Conservation (phyloP, 345 rosid genomes). For the Salix caprea region DNA sequence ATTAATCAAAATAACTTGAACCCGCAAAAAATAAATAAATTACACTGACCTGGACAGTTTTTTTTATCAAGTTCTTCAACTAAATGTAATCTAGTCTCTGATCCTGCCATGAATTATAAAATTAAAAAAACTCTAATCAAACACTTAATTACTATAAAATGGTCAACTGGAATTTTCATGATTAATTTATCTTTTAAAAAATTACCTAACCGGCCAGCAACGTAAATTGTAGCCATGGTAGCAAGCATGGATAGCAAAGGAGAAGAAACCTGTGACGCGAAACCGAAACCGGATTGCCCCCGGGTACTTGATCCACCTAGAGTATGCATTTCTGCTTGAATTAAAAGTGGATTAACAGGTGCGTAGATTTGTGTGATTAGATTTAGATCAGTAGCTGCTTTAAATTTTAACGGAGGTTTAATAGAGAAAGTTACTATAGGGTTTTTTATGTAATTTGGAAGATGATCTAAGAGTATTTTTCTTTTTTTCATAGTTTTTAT, state of each 20-base stretch:
- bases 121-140: background rate
- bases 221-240: slow-evolving; percentile 29
- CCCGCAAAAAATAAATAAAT: background rate
- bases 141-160: background rate
- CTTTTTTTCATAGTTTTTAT: no score
- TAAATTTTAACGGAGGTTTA: no score
- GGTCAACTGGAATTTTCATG: background rate
- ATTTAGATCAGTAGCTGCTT: background rate
- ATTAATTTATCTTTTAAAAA: background rate
- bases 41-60: slow-evolving; percentile 57
- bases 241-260: slow-evolving; percentile 30
- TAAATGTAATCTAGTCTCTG: slow-evolving; percentile 70
- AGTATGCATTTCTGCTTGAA: slow-evolving; percentile 25
- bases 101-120: slow-evolving; percentile 80
- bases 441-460: no score
- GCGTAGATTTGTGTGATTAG: background rate
- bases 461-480: no score
- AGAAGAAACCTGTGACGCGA: slow-evolving; percentile 18
- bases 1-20: background rate
- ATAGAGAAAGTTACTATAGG: no score
- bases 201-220: slow-evolving; percentile 51
- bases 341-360: background rate
- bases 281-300: slow-evolving; percentile 12
- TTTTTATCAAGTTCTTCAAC: slow-evolving; percentile 71
- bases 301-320: slow-evolving; percentile 33